These are phyloP conservation scores for Calycina herbarum DNA, from an alignment of 2,329 filamentous ascomycete species.

Conservation along the genomic window DNA sequence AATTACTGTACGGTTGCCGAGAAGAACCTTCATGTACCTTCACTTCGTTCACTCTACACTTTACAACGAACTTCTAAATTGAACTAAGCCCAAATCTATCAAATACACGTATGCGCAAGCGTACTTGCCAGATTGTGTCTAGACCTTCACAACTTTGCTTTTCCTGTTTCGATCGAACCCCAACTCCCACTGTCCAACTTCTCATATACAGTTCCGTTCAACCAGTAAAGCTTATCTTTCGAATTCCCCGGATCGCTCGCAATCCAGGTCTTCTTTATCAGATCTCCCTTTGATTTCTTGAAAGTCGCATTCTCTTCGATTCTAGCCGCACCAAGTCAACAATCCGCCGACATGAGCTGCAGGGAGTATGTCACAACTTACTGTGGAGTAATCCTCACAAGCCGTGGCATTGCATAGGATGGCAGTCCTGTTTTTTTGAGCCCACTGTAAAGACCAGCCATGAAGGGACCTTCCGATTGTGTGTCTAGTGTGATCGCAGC, in stretches of 20 bases:
- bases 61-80: no score
- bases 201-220: slow-evolving; percentile 43
- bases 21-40: no score
- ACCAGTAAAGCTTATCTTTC: slow-evolving; percentile 45
- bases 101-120: no score
- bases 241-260: slow-evolving; percentile 28
- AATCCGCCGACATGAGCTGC: neutral
- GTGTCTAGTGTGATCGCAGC: slow-evolving; percentile 46
- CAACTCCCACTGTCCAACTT: slow-evolving; percentile 42
- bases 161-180: slow-evolving; percentile 43
- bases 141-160: slow-evolving; percentile 39
- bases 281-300: slow-evolving; percentile 48
- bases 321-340: slow-evolving; percentile 13
- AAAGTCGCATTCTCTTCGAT: slow-evolving; percentile 50
- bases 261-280: slow-evolving; percentile 45
- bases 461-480: slow-evolving; percentile 39
- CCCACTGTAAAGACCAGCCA: slow-evolving; percentile 39
- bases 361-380: slow-evolving; percentile 32
- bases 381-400: slow-evolving; percentile 48
- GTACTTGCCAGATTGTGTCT: no score
- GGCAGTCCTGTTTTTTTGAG: slow-evolving; percentile 47
- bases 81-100: no score
- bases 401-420: slow-evolving; percentile 46
- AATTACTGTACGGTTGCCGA: no score
- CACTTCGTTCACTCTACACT: no score